Evolutionary conservation across 768 basidiomycete species (phyloP).

Genomic region (Filobasidium wieringae): DNA sequence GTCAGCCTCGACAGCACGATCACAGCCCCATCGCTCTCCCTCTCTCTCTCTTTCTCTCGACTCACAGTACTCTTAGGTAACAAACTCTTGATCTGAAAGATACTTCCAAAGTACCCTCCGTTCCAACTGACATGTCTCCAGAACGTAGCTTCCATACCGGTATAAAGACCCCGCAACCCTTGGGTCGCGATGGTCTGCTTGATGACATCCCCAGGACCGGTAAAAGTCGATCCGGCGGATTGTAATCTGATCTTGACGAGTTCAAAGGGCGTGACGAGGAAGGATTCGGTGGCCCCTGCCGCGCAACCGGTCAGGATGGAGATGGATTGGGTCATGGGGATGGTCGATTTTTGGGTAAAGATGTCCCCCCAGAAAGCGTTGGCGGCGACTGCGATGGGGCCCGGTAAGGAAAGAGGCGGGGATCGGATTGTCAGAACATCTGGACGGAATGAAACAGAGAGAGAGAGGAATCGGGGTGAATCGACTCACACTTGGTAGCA

Average conservation of each 20-base stretch:
- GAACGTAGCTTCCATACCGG: slow-evolving; percentile 94
- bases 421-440: no score
- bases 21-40: neutral
- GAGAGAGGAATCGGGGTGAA: neutral
- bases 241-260: slow-evolving; percentile 58
- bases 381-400: slow-evolving; percentile 44
- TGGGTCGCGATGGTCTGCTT: slow-evolving; percentile 63
- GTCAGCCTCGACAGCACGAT: neutral
- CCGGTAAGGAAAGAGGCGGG: neutral
- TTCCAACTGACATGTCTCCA: slow-evolving; percentile 92
- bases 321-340: slow-evolving; percentile 78
- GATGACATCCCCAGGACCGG: slow-evolving; percentile 84
- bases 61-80: slow-evolving; percentile 76
- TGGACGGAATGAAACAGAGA: neutral
- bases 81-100: slow-evolving; percentile 67
- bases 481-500: slow-evolving; percentile 60
- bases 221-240: slow-evolving; percentile 80
- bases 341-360: slow-evolving; percentile 47
- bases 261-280: slow-evolving; percentile 86
- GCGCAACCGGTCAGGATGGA: slow-evolving; percentile 81
- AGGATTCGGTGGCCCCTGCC: slow-evolving; percentile 90
- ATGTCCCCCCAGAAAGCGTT: slow-evolving; percentile 88
- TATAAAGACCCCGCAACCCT: slow-evolving; percentile 46
- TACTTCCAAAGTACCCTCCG: slow-evolving; percentile 81
- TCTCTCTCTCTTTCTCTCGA: neutral